phyloP scores from a whole-genome alignment of 75 land plant species.

The Adiantum capillusveneris region DNA sequence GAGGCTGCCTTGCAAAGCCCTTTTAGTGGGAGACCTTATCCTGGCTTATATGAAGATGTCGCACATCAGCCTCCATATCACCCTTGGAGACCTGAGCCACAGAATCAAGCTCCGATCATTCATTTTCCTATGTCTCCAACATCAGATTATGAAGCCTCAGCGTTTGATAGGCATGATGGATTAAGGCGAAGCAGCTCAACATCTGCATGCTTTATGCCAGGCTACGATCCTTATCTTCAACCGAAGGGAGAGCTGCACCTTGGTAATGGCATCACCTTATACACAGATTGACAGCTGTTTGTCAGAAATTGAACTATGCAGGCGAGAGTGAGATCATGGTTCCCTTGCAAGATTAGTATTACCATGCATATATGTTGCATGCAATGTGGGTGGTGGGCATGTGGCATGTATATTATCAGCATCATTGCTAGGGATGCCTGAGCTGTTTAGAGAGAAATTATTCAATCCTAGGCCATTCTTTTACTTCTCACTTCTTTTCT shows the following conservation, averaged over 20 bases:
- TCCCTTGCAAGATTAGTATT: no score
- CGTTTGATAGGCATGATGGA: background rate
- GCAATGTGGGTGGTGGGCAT: no score
- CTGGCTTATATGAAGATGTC: background rate
- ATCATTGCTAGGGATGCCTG: no score
- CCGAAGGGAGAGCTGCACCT: slow-evolving; percentile 5
- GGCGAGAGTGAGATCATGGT: no score
- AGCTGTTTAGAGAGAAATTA: no score
- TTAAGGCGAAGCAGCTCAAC: background rate
- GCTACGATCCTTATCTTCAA: background rate
- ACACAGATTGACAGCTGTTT: background rate
- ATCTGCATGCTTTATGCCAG: background rate
- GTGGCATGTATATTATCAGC: no score
- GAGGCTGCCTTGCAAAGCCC: background rate
- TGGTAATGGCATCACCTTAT: slow-evolving; percentile 8
- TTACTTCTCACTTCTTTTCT: no score
- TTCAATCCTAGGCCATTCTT: no score
- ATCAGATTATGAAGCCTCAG: background rate
- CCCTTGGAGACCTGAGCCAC: background rate
- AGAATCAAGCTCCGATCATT: slow-evolving; percentile 1
- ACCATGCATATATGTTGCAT: no score
- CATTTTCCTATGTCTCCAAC: background rate
- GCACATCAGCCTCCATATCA: background rate
- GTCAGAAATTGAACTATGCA: no score
- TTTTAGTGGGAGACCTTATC: background rate